Evolutionary conservation across 1,139 yeast species (phyloP).

Genomic region (Pichia sp.): DNA sequence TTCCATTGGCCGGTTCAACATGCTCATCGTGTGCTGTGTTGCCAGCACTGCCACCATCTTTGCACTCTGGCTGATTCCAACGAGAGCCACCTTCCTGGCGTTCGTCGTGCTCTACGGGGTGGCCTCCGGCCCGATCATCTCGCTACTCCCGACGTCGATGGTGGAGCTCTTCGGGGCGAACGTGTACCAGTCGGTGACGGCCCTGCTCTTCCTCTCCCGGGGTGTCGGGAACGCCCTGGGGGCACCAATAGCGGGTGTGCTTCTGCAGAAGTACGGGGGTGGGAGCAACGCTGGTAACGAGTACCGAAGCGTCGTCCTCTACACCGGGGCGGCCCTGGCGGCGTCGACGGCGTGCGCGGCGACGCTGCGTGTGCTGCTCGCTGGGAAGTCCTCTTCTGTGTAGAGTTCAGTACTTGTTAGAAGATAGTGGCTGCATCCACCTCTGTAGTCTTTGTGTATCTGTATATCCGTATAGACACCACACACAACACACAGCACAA

Average conservation of each 20-base stretch:
- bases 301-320: neutral
- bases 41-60: conserved; percentile 36
- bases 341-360: conserved; percentile 2
- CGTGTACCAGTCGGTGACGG: conserved; percentile 32
- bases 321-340: conserved; percentile 1
- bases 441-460: too few relatives aligned
- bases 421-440: neutral
- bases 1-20: conserved; percentile 38
- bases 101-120: conserved; percentile 42
- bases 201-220: conserved; percentile 35
- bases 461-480: neutral
- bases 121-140: conserved; percentile 36
- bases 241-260: conserved; percentile 35
- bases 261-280: neutral
- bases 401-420: too few relatives aligned
- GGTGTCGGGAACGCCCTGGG: conserved; percentile 38
- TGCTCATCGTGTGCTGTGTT: conserved; percentile 37
- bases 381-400: too few relatives aligned
- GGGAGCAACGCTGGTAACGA: neutral
- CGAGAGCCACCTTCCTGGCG: conserved; percentile 34
- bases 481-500: neutral
- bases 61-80: conserved; percentile 37
- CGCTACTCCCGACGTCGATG: conserved; percentile 40
- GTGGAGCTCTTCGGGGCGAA: conserved; percentile 19
- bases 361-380: neutral